Base-by-base conservation (phyloP, 352 stramenopile genomes). In the Phytophthora hibernalis region DNA sequence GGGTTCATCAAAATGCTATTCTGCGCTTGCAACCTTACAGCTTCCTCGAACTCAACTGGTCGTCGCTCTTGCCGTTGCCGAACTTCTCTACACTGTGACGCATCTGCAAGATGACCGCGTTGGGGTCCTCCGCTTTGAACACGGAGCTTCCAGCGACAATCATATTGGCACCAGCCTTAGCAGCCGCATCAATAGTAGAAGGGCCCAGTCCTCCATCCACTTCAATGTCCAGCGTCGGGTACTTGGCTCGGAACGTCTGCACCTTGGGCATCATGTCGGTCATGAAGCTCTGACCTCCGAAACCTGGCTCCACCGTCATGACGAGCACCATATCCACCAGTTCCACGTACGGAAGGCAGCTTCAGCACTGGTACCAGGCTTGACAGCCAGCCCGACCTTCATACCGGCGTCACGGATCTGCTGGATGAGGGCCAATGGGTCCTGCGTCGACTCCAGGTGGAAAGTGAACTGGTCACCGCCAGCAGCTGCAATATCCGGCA, bases 291-390 rank as follows among this genome's bases (percentile, higher is more conserved):
- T 99, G 97, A 26, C 97, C 97, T 30, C 95, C 93, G 65, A 99
- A 99, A 51, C 97, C 97, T 21, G 97, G 97, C 80, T 99, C 95
- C 24, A 99, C 97, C 5, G 97, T 99, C 97, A 99, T 99, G 26
- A 99, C 83, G 28, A 99, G 81, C 61, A 98, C 95, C 82, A 99
- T 92, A 70, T 99, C 97, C 26, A 98, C 81, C 28, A 96, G 72
- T 38, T 95, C 80, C 2, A 97, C 83, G 61, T 89, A 94, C 61
- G 83, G 79, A 96, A 83, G 12, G 98, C 77, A 6, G 77, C 71
- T 47, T 98, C 89, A 1, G 98, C 89, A 9, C 91, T 79, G 11
- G 97, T 99, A 37, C 83, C 86, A 6, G 97, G 97, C 78, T 98
- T 99, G 55, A 99, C 81, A 10, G 94, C 92, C 15, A 99, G 79